Evolutionary conservation across 2,329 filamentous ascomycete species (phyloP).

Genomic region (Fusarium begoniae): DNA sequence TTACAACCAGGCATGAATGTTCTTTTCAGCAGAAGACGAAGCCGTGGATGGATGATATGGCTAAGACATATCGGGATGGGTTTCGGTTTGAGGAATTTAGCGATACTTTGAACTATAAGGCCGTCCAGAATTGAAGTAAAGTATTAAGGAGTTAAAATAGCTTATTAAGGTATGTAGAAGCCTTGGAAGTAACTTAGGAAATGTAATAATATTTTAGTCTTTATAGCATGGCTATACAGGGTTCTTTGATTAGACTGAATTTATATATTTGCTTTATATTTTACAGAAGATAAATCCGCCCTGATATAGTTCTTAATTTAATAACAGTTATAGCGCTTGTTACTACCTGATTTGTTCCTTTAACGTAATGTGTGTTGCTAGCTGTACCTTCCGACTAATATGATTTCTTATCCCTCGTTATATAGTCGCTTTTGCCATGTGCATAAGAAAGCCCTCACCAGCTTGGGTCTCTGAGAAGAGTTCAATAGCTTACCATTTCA

Average conservation of each 20-base stretch:
- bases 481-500: not conserved
- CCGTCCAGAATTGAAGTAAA: accelerated
- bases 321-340: accelerated
- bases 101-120: too few relatives aligned
- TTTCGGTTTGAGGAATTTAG: not conserved
- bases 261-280: too few relatives aligned
- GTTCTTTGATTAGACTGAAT: too few relatives aligned
- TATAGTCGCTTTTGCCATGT: not conserved
- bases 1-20: not conserved
- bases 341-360: not conserved
- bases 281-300: too few relatives aligned
- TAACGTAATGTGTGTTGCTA: not conserved
- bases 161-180: not conserved
- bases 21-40: not conserved
- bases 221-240: too few relatives aligned
- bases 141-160: not conserved
- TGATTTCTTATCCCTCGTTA: not conserved
- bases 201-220: too few relatives aligned
- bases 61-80: not conserved
- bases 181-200: too few relatives aligned
- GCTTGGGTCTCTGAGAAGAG: not conserved
- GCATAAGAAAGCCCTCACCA: not conserved
- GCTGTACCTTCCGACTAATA: not conserved
- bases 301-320: accelerated
- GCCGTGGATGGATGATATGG: not conserved